Base-by-base conservation (phyloP, 2,329 filamentous ascomycete genomes). In the Colletotrichum siamense region DNA sequence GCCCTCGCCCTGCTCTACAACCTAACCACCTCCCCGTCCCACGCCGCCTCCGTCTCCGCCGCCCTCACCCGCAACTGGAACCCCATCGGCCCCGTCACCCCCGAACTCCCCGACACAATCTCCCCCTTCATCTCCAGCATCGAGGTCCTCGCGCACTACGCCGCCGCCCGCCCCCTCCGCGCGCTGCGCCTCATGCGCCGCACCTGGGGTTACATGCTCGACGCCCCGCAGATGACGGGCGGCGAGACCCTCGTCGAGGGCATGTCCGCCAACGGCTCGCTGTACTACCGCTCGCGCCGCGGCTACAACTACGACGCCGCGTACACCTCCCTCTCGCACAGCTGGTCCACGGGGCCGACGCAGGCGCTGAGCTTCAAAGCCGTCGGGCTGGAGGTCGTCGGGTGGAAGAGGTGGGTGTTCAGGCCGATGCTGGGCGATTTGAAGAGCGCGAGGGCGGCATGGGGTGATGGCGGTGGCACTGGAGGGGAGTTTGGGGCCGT, bases 1-100 rank as follows among this genome's bases (percentile, higher is more conserved):
- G 86, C 86, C 77, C 86, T 90, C 82, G 87, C 88, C 5, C 81
- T 90, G 16, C 67, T 80, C 34, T 83, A 79, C 74, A 79, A 78
- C 61, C 78, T 82, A 59, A 78, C 79, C 22, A 61, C 49, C 9
- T 72, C 78, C 12, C 8, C 66, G 7, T 44, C 71, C 12, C 78
- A 79, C 44, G 70, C 76, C n/a, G 68, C 73, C 9, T 8, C 75
- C 44, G 52, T 83, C 66, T 80, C 79, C 59, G 28, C 39, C 6
- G 74, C 72, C 0, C 75, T 83, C 0, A 78, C 75, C 2, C 34
- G 74, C 9, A 81, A 80, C 73, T 83, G 81, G 81, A 82, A 80
- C 26, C 75, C 77, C 16, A 79, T 83, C 68, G 82, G 82, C 5
- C 81, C 82, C 18, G 75, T 82, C 15, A 79, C 81, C 8, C 82